Base-by-base conservation (phyloP, 2,329 filamentous ascomycete species). In the Colletotrichum spaethianum region DNA sequence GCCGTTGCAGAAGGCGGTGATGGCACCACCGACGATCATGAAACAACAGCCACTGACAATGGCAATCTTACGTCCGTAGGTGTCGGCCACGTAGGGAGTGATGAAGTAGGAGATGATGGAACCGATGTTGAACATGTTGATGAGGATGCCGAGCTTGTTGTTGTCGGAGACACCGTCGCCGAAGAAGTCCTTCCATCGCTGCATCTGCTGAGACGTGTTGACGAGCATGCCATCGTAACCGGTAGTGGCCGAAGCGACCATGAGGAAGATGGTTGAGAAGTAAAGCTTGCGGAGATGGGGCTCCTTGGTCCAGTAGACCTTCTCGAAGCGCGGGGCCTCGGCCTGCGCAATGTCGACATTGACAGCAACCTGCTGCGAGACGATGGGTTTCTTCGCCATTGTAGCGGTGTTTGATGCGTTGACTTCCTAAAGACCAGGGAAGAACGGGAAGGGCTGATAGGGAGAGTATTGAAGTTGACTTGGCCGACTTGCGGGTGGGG, bases 141-240 rank as follows among this genome's bases (percentile, higher is more conserved):
- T 85, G 61, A 88, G 80, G 46, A 87, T 83, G 55, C 85, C 86
- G 36, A 87, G 81, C 77, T 83, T 83, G 79, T 83, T 84, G 46
- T 78, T 78, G 67, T 85, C 79, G 33, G 68, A 75, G 77, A 84
- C 74, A 40, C 79, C 77, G 44, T 84, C 79, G 40, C 82, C 81
- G 79, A 90, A 90, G 80, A 84, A 88, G 3, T 77, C 74, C 74
- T 86, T 83, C 87, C 88, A 90, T 23, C 80, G 79, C 71, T 87
- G 81, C 76, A 90, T 88, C 79, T 89, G 86, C 81, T 90, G 88
- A 3, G 87, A 88, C 12, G 87, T 89, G 79, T 90, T 90, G 78
- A 90, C 82, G 72, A 90, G 82, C 85, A 88, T 87, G 67, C 89
- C 88, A 80, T 92, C 89, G 77, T 90, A 91, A 64, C 89, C 89